Percentiles rank a stretch among this genome's conserved stretches.
phyloP scores from a whole-genome alignment of 345 rosid species.

The Pistacia atlantica region DNA sequence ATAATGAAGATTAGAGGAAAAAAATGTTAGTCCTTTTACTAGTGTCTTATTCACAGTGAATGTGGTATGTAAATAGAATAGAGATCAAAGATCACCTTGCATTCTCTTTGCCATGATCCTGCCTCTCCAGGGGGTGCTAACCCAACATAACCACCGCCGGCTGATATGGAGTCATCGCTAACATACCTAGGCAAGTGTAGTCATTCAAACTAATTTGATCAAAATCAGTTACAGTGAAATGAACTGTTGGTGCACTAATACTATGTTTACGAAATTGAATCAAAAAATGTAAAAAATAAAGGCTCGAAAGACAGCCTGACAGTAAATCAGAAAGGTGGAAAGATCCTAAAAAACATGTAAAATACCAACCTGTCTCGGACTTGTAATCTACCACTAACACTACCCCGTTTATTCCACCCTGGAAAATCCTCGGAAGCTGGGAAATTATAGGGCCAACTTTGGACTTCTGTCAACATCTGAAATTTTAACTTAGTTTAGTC shows the following conservation, averaged over 20 bases:
- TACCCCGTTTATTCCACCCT: slow-evolving; percentile 53
- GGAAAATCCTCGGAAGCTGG: slow-evolving; percentile 72
- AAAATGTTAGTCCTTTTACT: too few species aligned
- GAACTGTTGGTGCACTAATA: too few species aligned
- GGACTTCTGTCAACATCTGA: slow-evolving; percentile 61
- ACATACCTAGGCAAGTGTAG: slow-evolving; percentile 28
- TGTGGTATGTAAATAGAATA: not conserved
- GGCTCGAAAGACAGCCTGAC: too few species aligned
- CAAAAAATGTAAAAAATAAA: too few species aligned
- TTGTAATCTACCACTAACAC: slow-evolving; percentile 57
- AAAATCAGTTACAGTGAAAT: not conserved
- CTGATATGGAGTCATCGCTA: slow-evolving; percentile 38
- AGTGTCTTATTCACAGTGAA: too few species aligned
- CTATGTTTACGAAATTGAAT: too few species aligned
- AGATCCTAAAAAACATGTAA: not conserved
- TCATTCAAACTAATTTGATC: not conserved
- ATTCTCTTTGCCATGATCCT: slow-evolving; percentile 88
- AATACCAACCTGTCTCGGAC: slow-evolving; percentile 57
- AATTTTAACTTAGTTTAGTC: slow-evolving; percentile 5
- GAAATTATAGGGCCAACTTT: slow-evolving; percentile 82
- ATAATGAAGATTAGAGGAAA: too few species aligned
- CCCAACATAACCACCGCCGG: slow-evolving; percentile 65
- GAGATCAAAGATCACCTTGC: slow-evolving; percentile 45
- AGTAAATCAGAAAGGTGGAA: not conserved
- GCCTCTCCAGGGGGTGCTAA: slow-evolving; percentile 74